Percentiles rank a stretch among this genome's conserved stretches.
Evolutionary conservation across 306 rosid species (phyloP).

Genomic region (Acmispon strigosus): DNA sequence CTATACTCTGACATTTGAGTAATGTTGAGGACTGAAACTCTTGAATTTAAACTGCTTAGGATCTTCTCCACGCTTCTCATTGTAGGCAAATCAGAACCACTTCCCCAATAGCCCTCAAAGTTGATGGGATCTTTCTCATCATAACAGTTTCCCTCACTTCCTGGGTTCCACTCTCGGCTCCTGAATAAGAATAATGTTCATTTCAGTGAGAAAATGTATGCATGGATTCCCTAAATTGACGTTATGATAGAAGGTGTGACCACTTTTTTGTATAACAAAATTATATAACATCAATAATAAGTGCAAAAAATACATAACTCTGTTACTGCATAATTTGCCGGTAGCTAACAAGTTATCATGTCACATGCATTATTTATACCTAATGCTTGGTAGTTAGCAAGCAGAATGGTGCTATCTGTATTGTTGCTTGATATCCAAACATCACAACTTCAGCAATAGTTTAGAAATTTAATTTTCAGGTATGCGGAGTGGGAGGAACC

Average conservation of each 20-base stretch:
- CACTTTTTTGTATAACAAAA: not conserved
- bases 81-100: slow-evolving; percentile 85
- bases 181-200: slow-evolving; percentile 37
- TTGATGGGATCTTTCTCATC: slow-evolving; percentile 59
- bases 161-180: slow-evolving; percentile 80
- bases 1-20: slow-evolving; percentile 92
- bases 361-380: not conserved
- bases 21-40: slow-evolving; percentile 73
- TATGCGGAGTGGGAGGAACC: not conserved
- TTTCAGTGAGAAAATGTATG: slow-evolving; percentile 3
- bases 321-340: no score
- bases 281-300: not conserved
- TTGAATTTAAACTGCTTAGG: slow-evolving; percentile 50
- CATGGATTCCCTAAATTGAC: not conserved
- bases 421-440: not conserved
- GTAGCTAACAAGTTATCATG: not conserved
- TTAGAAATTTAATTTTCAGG: not conserved
- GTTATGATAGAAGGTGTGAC: not conserved
- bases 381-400: no score
- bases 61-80: slow-evolving; percentile 61
- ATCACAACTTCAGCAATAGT: not conserved
- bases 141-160: slow-evolving; percentile 78
- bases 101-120: slow-evolving; percentile 83
- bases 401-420: not conserved
- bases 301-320: no score